These are phyloP conservation scores for Penicillium crustosum DNA, from an alignment of 2,329 filamentous ascomycete genomes.

Conservation along the genomic window DNA sequence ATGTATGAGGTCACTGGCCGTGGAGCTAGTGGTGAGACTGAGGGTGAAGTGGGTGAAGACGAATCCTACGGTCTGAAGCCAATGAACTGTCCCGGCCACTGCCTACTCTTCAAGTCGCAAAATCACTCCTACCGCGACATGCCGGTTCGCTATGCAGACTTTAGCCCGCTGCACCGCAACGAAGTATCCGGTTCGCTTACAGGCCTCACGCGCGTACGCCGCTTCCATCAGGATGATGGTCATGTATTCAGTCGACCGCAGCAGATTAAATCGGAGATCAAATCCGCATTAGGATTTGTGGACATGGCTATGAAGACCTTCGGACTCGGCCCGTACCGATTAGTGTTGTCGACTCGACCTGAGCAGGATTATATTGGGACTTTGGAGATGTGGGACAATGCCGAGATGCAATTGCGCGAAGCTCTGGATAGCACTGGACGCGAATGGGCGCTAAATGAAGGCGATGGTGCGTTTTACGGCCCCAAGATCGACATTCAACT, in stretches of 20 bases:
- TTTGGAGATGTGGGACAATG: slow-evolving; percentile 65
- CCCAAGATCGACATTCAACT: slow-evolving; percentile 89
- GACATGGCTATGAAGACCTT: slow-evolving; percentile 70
- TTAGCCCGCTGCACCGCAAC: slow-evolving; percentile 82
- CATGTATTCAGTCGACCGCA: slow-evolving; percentile 83
- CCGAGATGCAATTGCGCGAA: slow-evolving; percentile 64
- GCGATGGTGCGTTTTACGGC: slow-evolving; percentile 86
- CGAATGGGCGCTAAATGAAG: slow-evolving; percentile 72
- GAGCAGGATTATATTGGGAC: slow-evolving; percentile 75
- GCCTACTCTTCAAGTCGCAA: slow-evolving; percentile 74
- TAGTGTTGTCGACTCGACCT: slow-evolving; percentile 77
- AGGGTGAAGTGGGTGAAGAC: slow-evolving; percentile 55
- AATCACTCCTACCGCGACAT: slow-evolving; percentile 75
- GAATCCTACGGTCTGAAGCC: slow-evolving; percentile 82
- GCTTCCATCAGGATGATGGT: slow-evolving; percentile 88
- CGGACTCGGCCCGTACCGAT: slow-evolving; percentile 68
- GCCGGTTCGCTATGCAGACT: slow-evolving; percentile 82
- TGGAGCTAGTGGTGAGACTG: slow-evolving; percentile 46
- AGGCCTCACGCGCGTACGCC: slow-evolving; percentile 77
- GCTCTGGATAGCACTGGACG: slow-evolving; percentile 65
- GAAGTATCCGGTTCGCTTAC: slow-evolving; percentile 79
- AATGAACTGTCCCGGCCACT: slow-evolving; percentile 92
- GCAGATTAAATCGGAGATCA: slow-evolving; percentile 74
- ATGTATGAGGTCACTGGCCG: slow-evolving; percentile 76
- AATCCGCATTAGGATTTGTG: slow-evolving; percentile 71